Percentiles rank a stretch among this genome's conserved stretches.
Evolutionary conservation across 805 yeast genomes (phyloP).

Genomic region (Grigorovia humatica): DNA sequence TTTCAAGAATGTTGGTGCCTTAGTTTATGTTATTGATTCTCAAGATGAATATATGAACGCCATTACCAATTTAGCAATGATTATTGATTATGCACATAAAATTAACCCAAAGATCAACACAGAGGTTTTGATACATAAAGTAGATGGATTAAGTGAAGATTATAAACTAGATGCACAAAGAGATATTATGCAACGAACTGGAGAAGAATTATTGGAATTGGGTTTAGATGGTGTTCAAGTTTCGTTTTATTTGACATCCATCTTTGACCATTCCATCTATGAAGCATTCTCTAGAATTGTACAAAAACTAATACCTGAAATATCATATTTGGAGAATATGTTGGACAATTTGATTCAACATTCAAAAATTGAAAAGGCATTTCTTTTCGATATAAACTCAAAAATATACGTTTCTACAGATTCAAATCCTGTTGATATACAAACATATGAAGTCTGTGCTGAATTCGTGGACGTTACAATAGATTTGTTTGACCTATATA

Average conservation of each 20-base stretch:
- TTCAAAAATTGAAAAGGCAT: constrained; percentile 85
- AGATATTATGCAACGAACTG: constrained; percentile 91
- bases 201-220: constrained; percentile 81
- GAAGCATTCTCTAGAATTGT: constrained; percentile 92
- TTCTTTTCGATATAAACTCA: constrained; percentile 81
- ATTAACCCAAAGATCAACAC: constrained; percentile 78
- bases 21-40: constrained; percentile 88
- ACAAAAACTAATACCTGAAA: constrained; percentile 80
- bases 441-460: constrained; percentile 92
- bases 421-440: constrained; percentile 89
- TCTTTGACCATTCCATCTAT: constrained; percentile 90
- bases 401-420: constrained; percentile 95
- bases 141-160: constrained; percentile 91
- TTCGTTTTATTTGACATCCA: constrained; percentile 83
- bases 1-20: constrained; percentile 75
- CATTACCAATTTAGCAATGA: constrained; percentile 75
- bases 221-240: constrained; percentile 89
- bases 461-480: constrained; percentile 93
- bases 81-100: constrained; percentile 76
- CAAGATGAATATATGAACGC: constrained; percentile 95
- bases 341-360: constrained; percentile 82
- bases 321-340: constrained; percentile 80
- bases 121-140: constrained; percentile 90
- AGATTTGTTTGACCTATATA: constrained; percentile 69
- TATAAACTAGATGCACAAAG: constrained; percentile 89